Percentiles rank a stretch among this genome's conserved stretches.
Evolutionary conservation across 2,329 filamentous ascomycete genomes (phyloP).

Genomic region (Phialophora chinensis): DNA sequence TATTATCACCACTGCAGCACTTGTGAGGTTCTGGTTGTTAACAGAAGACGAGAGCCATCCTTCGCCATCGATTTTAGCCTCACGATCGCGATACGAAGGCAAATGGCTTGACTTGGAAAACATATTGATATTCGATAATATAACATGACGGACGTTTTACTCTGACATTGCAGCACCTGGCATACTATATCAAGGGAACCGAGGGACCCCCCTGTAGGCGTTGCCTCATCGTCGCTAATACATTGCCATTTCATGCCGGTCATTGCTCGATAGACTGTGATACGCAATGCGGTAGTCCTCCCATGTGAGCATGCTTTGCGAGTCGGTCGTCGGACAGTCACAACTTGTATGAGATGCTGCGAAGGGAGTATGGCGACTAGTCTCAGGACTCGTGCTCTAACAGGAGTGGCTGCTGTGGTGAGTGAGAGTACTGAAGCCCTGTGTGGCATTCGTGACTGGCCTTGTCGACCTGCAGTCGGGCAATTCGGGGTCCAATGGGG

Average conservation of each 20-base stretch:
- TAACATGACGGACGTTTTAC: neutral
- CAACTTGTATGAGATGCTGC: neutral
- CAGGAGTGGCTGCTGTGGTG: neutral
- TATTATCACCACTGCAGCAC: slow-evolving; percentile 61
- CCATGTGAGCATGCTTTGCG: neutral
- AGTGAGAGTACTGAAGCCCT: neutral
- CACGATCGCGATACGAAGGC: slow-evolving; percentile 12
- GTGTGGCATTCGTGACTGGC: neutral
- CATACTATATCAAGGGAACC: neutral
- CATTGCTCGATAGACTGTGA: neutral
- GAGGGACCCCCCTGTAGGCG: neutral
- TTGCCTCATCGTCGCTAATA: neutral
- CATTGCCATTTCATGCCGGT: neutral
- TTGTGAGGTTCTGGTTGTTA: slow-evolving; percentile 28
- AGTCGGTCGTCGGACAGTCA: neutral
- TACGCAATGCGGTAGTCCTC: slow-evolving; percentile 26
- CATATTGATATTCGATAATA: slow-evolving; percentile 9
- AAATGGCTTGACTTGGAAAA: slow-evolving; percentile 15
- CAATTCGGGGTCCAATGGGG: neutral
- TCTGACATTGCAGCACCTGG: neutral
- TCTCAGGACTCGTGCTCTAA: neutral
- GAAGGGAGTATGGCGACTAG: slow-evolving; percentile 7
- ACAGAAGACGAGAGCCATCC: slow-evolving; percentile 4
- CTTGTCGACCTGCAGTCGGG: neutral
- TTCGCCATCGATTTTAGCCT: neutral